These are phyloP conservation scores for Rubus idaeus DNA, from an alignment of 306 rosid species.

Conservation along the genomic window DNA sequence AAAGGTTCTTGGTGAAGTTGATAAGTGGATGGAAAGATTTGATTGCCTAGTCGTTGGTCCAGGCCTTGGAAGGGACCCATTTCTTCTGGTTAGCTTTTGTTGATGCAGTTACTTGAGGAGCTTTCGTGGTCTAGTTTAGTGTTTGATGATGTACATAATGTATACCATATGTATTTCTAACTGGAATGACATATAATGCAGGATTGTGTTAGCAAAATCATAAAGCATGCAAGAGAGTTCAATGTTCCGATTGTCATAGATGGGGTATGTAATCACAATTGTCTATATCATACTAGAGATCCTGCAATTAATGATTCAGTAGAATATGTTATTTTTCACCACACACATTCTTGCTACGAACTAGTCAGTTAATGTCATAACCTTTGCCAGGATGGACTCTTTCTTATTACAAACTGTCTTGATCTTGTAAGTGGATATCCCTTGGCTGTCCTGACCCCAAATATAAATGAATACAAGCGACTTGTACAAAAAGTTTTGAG, in stretches of 20 bases:
- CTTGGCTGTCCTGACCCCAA: slow-evolving; percentile 85
- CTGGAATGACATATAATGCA: slow-evolving; percentile 37
- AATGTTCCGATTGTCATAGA: slow-evolving; percentile 75
- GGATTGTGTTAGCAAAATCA: slow-evolving; percentile 78
- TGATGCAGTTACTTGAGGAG: slow-evolving; percentile 14
- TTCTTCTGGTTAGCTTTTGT: slow-evolving; percentile 62
- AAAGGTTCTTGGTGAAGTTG: slow-evolving; percentile 76
- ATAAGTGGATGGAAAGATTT: slow-evolving; percentile 84
- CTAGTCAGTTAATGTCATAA: slow-evolving; percentile 12
- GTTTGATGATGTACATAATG: slow-evolving; percentile 12
- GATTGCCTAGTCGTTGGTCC: slow-evolving; percentile 94
- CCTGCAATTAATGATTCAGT: slow-evolving; percentile 6
- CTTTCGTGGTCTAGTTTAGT: slow-evolving; percentile 7
- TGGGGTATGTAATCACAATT: slow-evolving; percentile 58
- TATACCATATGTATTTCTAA: slow-evolving; percentile 17
- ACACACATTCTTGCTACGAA: slow-evolving; percentile 8
- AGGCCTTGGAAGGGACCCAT: slow-evolving; percentile 94
- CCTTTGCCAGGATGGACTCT: slow-evolving; percentile 77
- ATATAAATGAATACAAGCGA: slow-evolving; percentile 82
- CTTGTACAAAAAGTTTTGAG: slow-evolving; percentile 64
- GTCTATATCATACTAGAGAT: slow-evolving; percentile 1
- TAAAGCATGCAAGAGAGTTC: slow-evolving; percentile 67
- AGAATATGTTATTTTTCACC: not conserved
- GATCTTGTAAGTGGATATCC: slow-evolving; percentile 79
- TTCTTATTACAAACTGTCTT: slow-evolving; percentile 69